Evolutionary conservation across 805 yeast species (phyloP), one percentile per base, ranked within the genome.

Genomic region (Scheffersomyces ergatensis): DNA sequence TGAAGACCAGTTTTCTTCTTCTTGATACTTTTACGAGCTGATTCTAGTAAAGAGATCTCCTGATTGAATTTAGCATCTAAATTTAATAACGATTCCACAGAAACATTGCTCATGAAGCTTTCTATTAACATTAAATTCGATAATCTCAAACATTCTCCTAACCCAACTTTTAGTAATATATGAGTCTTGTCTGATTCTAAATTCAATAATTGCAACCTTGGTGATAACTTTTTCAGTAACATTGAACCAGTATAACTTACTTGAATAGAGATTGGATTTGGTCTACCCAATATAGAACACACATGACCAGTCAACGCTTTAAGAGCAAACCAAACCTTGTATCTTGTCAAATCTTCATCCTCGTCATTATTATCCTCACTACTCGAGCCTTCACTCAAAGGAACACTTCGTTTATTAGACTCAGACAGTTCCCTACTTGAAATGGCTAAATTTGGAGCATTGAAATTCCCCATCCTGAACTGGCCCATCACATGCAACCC

Each of bases 221-320:
- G 20, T 4, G 39, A 23, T 12, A 32, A 27, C 21, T 21, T 59
- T 46, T 40, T 56, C 55, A 35, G 62, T 46, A 5, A 65, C 57
- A 3, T 51, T 14, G 32, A 15, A 14, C 15, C 18, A 5, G 18
- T 45, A 15, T 58, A 56, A 42, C 60, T 60, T 11, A 67, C 66
- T 46, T 65, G 72, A 24, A 68, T 54, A 1, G 78, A 70, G 8
- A 77, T 76, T 1, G 82, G 82, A 45, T 75, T 76, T 3, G 81
- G 81, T 46, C 81, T 60, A 7, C 81, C 80, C 19, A 76, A 57
- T 13, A 75, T 70, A 0, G 79, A 72, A 49, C 80, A 75, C 15
- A 74, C 49, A 26, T 74, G 75, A 2, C 77, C 74, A n/a, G 72
- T 60, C 19, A 73, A 57, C 43, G 71, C 66, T 45, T 73, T 70